These are phyloP conservation scores for Ophiostoma ips DNA, from an alignment of 2,329 filamentous ascomycete species.

Conservation along the genomic window DNA sequence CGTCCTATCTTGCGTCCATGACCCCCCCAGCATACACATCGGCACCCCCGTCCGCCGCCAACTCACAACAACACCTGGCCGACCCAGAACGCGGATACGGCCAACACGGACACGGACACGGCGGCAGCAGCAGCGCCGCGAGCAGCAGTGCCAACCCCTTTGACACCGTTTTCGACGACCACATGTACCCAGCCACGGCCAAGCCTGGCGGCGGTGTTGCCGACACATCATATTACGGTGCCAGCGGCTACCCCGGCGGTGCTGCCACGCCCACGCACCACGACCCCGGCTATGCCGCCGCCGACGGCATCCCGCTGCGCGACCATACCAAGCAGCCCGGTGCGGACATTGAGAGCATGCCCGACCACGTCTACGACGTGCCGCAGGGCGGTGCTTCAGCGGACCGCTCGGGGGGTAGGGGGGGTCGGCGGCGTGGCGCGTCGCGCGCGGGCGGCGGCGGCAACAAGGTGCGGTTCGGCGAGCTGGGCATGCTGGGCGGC, in stretches of 20 bases:
- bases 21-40: slow-evolving; percentile 18
- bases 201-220: slow-evolving; percentile 25
- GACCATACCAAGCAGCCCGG: slow-evolving; percentile 31
- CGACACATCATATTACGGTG: slow-evolving; percentile 48
- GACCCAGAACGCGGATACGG: slow-evolving; percentile 16
- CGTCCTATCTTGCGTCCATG: slow-evolving; percentile 12
- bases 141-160: slow-evolving; percentile 31
- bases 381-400: slow-evolving; percentile 23
- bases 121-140: slow-evolving; percentile 12
- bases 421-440: too few species aligned
- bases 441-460: slow-evolving; percentile 10
- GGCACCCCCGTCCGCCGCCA: background rate
- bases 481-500: slow-evolving; percentile 45
- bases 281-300: slow-evolving; percentile 18
- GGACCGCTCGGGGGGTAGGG: too few species aligned
- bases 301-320: slow-evolving; percentile 44
- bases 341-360: slow-evolving; percentile 17
- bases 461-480: slow-evolving; percentile 34
- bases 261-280: slow-evolving; percentile 19
- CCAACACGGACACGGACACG: slow-evolving; percentile 9
- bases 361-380: slow-evolving; percentile 50
- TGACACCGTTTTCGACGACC: slow-evolving; percentile 53
- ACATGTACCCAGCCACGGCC: slow-evolving; percentile 44
- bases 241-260: slow-evolving; percentile 20
- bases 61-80: slow-evolving; percentile 23